phyloP scores from a whole-genome alignment of 257 asterid species.

The Eucommia ulmoides region DNA sequence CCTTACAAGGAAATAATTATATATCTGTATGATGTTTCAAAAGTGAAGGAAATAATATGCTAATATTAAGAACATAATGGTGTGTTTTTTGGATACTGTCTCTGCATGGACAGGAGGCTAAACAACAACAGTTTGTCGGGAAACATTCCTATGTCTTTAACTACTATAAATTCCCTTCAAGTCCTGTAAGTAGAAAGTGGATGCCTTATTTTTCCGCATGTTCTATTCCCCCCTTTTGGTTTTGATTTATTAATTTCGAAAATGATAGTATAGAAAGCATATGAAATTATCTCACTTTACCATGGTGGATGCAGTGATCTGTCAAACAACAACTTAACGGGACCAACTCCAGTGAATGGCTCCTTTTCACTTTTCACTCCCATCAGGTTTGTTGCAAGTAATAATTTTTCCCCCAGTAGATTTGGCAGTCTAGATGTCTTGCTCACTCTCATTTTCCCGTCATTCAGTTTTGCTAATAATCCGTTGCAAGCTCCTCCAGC shows the following conservation, averaged over 20 bases:
- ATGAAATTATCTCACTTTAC: background rate
- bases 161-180: slow-evolving; percentile 59
- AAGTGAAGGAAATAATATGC: too few species aligned
- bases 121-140: slow-evolving; percentile 79
- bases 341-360: slow-evolving; percentile 69
- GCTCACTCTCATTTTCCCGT: slow-evolving; percentile 16
- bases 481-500: slow-evolving; percentile 32
- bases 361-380: slow-evolving; percentile 91
- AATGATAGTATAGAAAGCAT: background rate
- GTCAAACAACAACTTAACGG: slow-evolving; percentile 55
- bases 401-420: slow-evolving; percentile 3
- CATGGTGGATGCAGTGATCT: slow-evolving; percentile 65
- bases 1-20: too few species aligned
- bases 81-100: slow-evolving; percentile 9
- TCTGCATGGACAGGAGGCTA: slow-evolving; percentile 57
- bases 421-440: slow-evolving; percentile 5
- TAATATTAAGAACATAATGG: too few species aligned
- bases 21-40: too few species aligned
- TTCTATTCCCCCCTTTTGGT: background rate
- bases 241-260: slow-evolving; percentile 1
- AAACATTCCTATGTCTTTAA: slow-evolving; percentile 57
- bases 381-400: slow-evolving; percentile 58
- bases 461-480: slow-evolving; percentile 60
- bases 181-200: slow-evolving; percentile 71
- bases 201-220: slow-evolving; percentile 6